Evolutionary conservation across 2,329 filamentous ascomycete genomes (phyloP), one percentile per base, ranked within the genome.

Genomic region (Phialocephala sp.): DNA sequence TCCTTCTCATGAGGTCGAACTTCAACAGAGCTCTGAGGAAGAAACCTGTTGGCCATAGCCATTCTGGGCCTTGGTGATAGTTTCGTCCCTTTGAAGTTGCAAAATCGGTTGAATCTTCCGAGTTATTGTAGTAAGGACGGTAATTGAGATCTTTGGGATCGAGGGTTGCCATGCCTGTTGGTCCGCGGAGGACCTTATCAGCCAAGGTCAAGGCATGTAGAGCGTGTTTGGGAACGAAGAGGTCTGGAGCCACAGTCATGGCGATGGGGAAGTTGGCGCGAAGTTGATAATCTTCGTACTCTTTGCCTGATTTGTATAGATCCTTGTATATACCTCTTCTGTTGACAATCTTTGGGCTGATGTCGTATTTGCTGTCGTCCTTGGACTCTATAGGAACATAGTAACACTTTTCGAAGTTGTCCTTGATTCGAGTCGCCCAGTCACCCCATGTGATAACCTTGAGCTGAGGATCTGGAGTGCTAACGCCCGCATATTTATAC

Each of bases 301-400:
- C 92, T 79, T 97, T 98, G 69, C 93, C 93, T 56, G 93, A 96
- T 71, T 86, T 89, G 84, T 97, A 97, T 20, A 98, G 81, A 77
- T 99, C 95, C 81, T 99, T 99, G 87, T 99, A 99, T 76, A 99
- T 96, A 67, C 95, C 96, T 24, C 94, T 89, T 59, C 95, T 91
- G 79, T 97, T 96, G 80, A 98, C 80, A 57, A 97, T 83, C 15
- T 80, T 80, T 0, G 91, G 73, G 78, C 97, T 93, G 73, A 99
- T 84, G 69, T 95, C 92, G 80, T 97, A 93, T 59, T 89, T 80
- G 59, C 77, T 75, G 77, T 97, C 94, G 1, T 97, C 89, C 0
- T 85, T 82, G 0, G 88, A 75, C 41, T 89, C 83, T 15, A 84
- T 72, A 0, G 95, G 95, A 36, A 99, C 84, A 75, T 92, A 98